Percentiles rank a stretch among this genome's conserved stretches.
These are phyloP conservation scores for Trichoderma oligosporum DNA, from an alignment of 2,329 filamentous ascomycete genomes.

Conservation along the genomic window DNA sequence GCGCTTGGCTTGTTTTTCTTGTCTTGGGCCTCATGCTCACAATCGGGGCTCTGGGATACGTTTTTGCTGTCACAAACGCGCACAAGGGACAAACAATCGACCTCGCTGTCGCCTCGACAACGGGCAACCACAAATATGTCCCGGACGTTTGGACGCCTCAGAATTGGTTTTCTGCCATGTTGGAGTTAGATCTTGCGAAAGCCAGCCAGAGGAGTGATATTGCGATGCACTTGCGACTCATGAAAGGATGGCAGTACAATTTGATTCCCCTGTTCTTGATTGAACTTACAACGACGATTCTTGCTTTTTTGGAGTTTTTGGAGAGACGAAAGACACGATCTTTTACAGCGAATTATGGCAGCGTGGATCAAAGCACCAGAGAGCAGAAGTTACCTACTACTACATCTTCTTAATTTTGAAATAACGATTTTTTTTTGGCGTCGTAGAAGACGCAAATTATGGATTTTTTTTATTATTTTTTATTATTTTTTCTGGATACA, in stretches of 20 bases:
- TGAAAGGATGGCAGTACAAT: slow-evolving; percentile 31
- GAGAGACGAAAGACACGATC: slow-evolving; percentile 19
- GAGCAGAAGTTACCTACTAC: slow-evolving; percentile 6
- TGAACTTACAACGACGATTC: slow-evolving; percentile 26
- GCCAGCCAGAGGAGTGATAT: slow-evolving; percentile 23
- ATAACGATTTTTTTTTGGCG: not conserved
- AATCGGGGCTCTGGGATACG: slow-evolving; percentile 27
- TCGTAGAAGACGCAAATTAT: not conserved
- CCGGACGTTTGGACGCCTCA: slow-evolving; percentile 29
- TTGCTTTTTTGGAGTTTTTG: slow-evolving; percentile 26
- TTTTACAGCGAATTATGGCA: not conserved
- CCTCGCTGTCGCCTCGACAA: slow-evolving; percentile 16
- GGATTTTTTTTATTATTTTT: not conserved
- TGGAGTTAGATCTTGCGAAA: slow-evolving; percentile 25
- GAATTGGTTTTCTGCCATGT: slow-evolving; percentile 28
- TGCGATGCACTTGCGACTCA: slow-evolving; percentile 25
- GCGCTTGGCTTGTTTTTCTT: slow-evolving; percentile 25
- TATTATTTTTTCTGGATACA: too few relatives aligned
- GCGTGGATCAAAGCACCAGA: slow-evolving; percentile 6
- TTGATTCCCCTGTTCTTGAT: slow-evolving; percentile 30
- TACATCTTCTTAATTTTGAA: not conserved
- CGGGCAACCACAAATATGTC: slow-evolving; percentile 23
- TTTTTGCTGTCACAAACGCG: slow-evolving; percentile 29
- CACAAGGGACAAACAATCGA: slow-evolving; percentile 27
- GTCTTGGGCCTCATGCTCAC: slow-evolving; percentile 26